Percentiles rank a stretch among this genome's conserved stretches.
These are phyloP conservation scores for Amanita phalloides DNA, from an alignment of 768 basidiomycete genomes.

Conservation along the genomic window DNA sequence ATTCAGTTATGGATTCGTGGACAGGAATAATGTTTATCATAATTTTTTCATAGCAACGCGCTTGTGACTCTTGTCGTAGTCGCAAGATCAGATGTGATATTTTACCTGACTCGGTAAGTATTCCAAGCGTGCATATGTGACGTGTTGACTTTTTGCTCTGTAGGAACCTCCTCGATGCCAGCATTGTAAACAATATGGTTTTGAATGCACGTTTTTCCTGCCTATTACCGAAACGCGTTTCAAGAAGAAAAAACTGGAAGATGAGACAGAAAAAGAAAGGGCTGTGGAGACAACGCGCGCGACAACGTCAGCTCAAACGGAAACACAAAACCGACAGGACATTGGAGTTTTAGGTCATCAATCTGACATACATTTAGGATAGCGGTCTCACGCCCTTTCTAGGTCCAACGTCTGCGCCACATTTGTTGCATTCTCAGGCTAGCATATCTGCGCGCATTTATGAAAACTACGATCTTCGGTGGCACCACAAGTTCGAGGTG, in stretches of 20 bases:
- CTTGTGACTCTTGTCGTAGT: constrained; percentile 84
- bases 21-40: constrained; percentile 8
- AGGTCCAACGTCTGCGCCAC: constrained; percentile 84
- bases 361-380: constrained; percentile 6
- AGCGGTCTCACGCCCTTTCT: constrained; percentile 23
- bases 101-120: constrained; percentile 46
- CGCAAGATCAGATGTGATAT: constrained; percentile 95
- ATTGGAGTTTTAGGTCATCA: constrained; percentile 53
- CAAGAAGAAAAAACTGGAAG: constrained; percentile 88
- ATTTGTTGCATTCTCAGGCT: constrained; percentile 85
- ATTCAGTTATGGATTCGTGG: not conserved
- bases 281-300: constrained; percentile 19
- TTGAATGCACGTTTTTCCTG: constrained; percentile 95
- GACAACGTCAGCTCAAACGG: constrained; percentile 31
- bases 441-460: constrained; percentile 78
- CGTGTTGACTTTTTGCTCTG: constrained; percentile 1
- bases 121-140: not conserved
- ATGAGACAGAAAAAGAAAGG: constrained; percentile 41
- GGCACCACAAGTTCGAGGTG: constrained; percentile 85
- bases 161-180: constrained; percentile 74
- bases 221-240: constrained; percentile 98
- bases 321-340: constrained; percentile 39
- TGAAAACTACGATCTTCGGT: constrained; percentile 78
- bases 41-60: constrained; percentile 38
- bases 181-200: constrained; percentile 89